phyloP scores from a whole-genome alignment of 768 basidiomycete species.

The Xerocomus brunneocitrinus region DNA sequence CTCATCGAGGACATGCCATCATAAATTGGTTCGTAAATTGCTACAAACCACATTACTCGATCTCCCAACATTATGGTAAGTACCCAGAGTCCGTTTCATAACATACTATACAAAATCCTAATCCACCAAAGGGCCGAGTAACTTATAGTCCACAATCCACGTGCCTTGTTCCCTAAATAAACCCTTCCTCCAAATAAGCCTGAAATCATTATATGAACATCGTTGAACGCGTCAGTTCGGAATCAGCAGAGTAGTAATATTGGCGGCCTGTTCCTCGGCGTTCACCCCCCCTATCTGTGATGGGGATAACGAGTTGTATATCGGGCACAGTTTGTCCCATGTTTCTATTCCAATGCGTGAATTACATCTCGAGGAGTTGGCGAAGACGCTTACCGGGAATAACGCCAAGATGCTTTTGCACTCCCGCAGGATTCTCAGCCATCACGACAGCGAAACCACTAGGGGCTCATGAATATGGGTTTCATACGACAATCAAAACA shows the following conservation, averaged over 20 bases:
- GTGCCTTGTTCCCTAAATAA: neutral
- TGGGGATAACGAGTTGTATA: conserved; percentile 13
- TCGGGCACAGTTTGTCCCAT: conserved; percentile 26
- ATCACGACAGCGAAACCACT: conserved; percentile 28
- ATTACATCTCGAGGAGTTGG: neutral
- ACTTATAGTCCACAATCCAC: neutral
- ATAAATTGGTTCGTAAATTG: no score
- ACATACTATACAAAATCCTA: neutral
- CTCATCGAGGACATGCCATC: no score
- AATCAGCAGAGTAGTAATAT: conserved; percentile 15
- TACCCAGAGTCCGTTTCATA: neutral
- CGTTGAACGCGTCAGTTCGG: conserved; percentile 23
- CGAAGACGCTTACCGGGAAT: conserved; percentile 13
- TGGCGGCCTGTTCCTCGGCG: conserved; percentile 16
- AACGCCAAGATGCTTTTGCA: conserved; percentile 8
- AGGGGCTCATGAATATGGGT: neutral
- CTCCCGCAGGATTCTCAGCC: conserved; percentile 22
- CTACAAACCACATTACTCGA: neutral
- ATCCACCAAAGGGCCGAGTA: neutral
- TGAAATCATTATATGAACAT: neutral
- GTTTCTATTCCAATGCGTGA: conserved; percentile 10
- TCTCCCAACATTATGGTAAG: neutral
- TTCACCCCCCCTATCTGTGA: conserved; percentile 22
- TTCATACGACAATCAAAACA: neutral
- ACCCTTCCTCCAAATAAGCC: neutral